These are phyloP conservation scores for Diversispora epigaea DNA, from an alignment of 192 early-diverging fungal species.

Conservation along the genomic window DNA sequence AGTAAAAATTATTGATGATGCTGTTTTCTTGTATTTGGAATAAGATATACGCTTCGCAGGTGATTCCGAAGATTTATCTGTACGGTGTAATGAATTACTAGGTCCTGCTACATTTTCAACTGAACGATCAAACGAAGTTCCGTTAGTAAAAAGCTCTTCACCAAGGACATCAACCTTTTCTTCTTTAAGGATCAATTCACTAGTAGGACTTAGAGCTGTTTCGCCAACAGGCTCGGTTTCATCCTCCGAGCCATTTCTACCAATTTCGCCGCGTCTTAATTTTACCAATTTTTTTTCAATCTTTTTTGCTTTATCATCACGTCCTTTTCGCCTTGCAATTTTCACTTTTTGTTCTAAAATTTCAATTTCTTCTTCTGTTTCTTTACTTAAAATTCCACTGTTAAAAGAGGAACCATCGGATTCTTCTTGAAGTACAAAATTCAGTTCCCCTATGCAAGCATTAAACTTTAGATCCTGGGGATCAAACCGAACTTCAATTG, in stretches of 20 bases:
- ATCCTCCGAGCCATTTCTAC: background rate
- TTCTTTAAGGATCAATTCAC: slow-evolving; percentile 23
- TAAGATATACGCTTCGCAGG: background rate
- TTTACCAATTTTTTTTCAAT: slow-evolving; percentile 73
- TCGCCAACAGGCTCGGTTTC: slow-evolving; percentile 9
- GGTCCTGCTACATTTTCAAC: slow-evolving; percentile 2
- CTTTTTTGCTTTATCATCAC: slow-evolving; percentile 84
- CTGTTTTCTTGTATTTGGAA: slow-evolving; percentile 55
- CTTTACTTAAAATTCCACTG: slow-evolving; percentile 50
- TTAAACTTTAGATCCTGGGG: slow-evolving; percentile 66
- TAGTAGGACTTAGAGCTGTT: background rate
- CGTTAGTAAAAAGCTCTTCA: slow-evolving; percentile 29
- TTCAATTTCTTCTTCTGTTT: slow-evolving; percentile 95
- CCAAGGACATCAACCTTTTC: slow-evolving; percentile 34
- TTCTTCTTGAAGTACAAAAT: slow-evolving; percentile 65
- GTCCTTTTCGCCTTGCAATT: slow-evolving; percentile 89
- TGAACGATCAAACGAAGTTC: slow-evolving; percentile 11
- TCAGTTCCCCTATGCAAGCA: slow-evolving; percentile 54
- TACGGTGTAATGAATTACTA: background rate
- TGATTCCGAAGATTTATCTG: background rate
- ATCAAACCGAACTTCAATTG: slow-evolving; percentile 76
- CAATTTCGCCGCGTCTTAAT: slow-evolving; percentile 46
- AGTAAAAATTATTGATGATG: slow-evolving; percentile 64
- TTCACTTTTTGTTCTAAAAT: slow-evolving; percentile 96
- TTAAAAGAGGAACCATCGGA: slow-evolving; percentile 49